Evolutionary conservation across 345 rosid genomes (phyloP), one percentile per base, ranked within the genome.

Genomic region (Populus alba): DNA sequence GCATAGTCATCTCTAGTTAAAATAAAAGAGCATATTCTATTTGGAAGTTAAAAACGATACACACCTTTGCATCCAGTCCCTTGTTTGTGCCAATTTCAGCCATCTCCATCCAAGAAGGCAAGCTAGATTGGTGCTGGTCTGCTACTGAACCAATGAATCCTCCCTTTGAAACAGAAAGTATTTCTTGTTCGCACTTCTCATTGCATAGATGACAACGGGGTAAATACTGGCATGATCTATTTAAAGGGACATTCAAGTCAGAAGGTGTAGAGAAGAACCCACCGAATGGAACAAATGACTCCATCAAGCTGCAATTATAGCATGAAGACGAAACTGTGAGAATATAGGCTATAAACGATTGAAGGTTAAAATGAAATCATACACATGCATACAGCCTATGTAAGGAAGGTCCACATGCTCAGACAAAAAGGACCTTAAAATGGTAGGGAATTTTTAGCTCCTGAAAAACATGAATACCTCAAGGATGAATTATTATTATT

Each of bases 201-300:
- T 80, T 85, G 79, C 94, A 91, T 51, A 89, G 87, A 72, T 85
- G 86, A 78, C 91, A 90, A 8, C 86, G 88, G 61, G 86, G 45
- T 23, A 72, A 13, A 33, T 72, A 59, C 65, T 85, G 91, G 37
- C 49, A 82, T 63, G 66, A 59, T 77, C 53, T 79, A 75, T 81
- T 84, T 37, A 80, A 79, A 25, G 89, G 85, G 72, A 37, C 79
- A 61, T 73, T 85, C 73, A 81, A 82, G 79, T 89, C 94, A 13
- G 87, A 81, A 4, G 90, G 76, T 39, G 86, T 68, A 31, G 94
- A 78, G 80, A 92, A 90, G 83, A 90, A 86, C 47, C 97, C 94
- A 72, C 92, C 89, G 78, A 92, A 85, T 37, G 97, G 94, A 39
- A 92, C 90, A 78, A 90, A 90, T 0, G 97, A 92, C 75, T 85